These are phyloP conservation scores for Lactarius deliciosus DNA, from an alignment of 768 basidiomycete genomes.

Conservation along the genomic window DNA sequence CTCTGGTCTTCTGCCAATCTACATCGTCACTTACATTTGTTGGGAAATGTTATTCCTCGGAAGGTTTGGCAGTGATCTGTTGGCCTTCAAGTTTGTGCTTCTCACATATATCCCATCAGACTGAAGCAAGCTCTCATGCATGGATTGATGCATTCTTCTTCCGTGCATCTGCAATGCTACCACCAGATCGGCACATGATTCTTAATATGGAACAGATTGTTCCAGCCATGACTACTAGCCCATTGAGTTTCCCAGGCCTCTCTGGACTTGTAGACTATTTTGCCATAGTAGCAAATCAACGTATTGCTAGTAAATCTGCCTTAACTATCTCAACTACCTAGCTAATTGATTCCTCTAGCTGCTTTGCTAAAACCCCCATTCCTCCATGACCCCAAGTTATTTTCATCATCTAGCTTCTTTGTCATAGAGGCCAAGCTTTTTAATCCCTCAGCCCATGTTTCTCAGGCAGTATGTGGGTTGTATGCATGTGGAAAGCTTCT, in stretches of 20 bases:
- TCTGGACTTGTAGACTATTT: slow-evolving; percentile 5
- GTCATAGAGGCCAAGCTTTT: slow-evolving; percentile 5
- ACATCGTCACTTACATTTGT: slow-evolving; percentile 1
- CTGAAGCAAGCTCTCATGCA: neutral
- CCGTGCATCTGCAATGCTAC: slow-evolving; percentile 7
- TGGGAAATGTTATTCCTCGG: slow-evolving; percentile 4
- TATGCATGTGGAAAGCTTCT: slow-evolving; percentile 9
- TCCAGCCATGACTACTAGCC: slow-evolving; percentile 1
- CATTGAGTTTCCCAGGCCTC: neutral
- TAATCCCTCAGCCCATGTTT: neutral
- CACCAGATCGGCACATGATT: neutral
- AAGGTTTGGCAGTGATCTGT: neutral
- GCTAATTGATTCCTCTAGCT: slow-evolving; percentile 3
- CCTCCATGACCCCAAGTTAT: neutral
- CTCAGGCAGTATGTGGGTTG: slow-evolving; percentile 6
- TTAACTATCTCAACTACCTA: neutral
- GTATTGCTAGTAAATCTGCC: neutral
- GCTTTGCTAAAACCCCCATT: neutral
- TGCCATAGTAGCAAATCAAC: neutral
- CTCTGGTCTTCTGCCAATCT: slow-evolving; percentile 5
- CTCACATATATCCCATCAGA: neutral
- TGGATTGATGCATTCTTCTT: slow-evolving; percentile 8
- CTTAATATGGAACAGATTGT: neutral
- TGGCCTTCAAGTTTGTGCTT: neutral
- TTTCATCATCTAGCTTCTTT: neutral